Evolutionary conservation across 768 basidiomycete genomes (phyloP).

Genomic region (Rhizopogon sp.): DNA sequence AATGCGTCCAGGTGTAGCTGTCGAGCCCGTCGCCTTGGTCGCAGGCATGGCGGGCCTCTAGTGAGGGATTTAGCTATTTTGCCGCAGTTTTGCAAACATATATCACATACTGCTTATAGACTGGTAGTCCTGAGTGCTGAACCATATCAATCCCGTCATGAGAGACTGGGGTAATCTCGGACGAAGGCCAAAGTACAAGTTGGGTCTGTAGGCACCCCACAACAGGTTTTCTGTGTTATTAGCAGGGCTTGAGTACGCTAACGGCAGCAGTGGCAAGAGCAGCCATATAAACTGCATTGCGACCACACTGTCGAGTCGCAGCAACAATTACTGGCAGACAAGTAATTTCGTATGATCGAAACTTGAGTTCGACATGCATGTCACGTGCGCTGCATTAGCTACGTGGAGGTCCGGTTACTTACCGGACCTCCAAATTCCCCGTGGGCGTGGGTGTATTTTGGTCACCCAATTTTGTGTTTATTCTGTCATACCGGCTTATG

Average conservation of each 20-base stretch:
- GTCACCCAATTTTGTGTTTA: no score
- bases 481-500: no score
- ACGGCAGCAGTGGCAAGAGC: constrained; percentile 19
- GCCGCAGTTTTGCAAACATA: not conserved
- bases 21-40: constrained; percentile 82
- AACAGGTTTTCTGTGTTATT: constrained; percentile 39
- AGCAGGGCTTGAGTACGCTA: constrained; percentile 12
- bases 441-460: no score
- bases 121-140: constrained; percentile 80
- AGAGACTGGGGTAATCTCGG: constrained; percentile 85
- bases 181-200: constrained; percentile 91
- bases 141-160: constrained; percentile 93
- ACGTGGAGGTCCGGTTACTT: not conserved
- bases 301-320: not conserved
- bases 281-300: constrained; percentile 22
- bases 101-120: constrained; percentile 56
- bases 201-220: constrained; percentile 84
- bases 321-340: not conserved
- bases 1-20: constrained; percentile 83
- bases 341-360: no score
- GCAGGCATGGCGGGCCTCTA: constrained; percentile 81
- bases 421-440: no score
- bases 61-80: not conserved
- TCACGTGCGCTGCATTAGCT: constrained; percentile 10
- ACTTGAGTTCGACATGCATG: not conserved